phyloP scores from a whole-genome alignment of 139 green algal genomes.

The Chlorella ohadii region DNA sequence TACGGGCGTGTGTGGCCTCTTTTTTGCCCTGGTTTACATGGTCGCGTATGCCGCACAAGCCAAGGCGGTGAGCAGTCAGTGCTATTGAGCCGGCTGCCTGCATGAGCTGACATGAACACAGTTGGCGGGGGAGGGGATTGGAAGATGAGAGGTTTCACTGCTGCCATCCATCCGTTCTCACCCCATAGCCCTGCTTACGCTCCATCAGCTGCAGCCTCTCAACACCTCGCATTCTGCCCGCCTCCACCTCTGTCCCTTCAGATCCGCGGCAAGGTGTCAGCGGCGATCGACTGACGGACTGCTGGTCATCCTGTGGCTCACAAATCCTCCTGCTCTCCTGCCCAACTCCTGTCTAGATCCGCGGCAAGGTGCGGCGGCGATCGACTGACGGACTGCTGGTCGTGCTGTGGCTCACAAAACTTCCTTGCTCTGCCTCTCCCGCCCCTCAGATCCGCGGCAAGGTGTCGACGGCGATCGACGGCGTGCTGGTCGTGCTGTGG shows the following conservation, averaged over 20 bases:
- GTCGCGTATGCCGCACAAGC: neutral
- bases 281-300: too few species aligned
- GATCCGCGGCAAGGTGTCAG: too few species aligned
- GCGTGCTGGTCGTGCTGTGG: neutral
- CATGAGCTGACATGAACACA: too few species aligned
- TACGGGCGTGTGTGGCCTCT: neutral
- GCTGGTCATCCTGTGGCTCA: too few species aligned
- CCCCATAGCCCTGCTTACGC: neutral
- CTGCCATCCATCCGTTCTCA: too few species aligned
- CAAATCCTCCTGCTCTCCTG: too few species aligned
- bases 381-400: conserved; percentile 8
- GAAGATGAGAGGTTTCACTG: too few species aligned
- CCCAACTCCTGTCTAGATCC: neutral
- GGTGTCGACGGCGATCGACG: neutral
- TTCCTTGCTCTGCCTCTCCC: neutral
- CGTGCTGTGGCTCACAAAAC: conserved; percentile 7
- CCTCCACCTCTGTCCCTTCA: too few species aligned
- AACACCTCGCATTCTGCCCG: neutral
- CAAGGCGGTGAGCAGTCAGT: conserved; percentile 11
- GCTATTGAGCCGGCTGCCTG: too few species aligned
- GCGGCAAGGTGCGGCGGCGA: conserved; percentile 4
- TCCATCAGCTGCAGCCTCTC: neutral
- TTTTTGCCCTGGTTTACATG: conserved; percentile 2
- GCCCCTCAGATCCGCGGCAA: conserved; percentile 4
- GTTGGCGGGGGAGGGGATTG: too few species aligned